These are phyloP conservation scores for Russula sp. DNA, from an alignment of 768 basidiomycete genomes.

Conservation along the genomic window DNA sequence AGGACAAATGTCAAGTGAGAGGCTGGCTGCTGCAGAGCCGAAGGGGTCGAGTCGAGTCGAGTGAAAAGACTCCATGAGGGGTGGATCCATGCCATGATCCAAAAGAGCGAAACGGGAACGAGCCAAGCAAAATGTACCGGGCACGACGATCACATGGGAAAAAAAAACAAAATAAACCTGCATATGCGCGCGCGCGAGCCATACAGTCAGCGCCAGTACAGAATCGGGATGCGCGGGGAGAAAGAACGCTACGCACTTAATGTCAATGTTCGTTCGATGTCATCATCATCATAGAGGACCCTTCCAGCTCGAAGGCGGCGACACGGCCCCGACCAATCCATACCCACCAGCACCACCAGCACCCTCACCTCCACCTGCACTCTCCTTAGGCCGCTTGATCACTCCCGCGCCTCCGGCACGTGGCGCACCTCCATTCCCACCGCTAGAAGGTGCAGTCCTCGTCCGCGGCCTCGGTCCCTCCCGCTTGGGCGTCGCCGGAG, in stretches of 20 bases:
- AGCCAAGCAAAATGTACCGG: too few relatives aligned
- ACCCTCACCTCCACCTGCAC: neutral
- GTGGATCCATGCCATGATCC: too few relatives aligned
- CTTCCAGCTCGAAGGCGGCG: slow-evolving; percentile 33
- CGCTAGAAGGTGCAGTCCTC: slow-evolving; percentile 28
- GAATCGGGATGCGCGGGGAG: too few relatives aligned
- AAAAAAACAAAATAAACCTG: too few relatives aligned
- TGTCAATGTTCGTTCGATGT: too few relatives aligned
- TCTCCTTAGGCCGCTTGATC: neutral
- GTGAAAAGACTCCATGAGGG: too few relatives aligned
- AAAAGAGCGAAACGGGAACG: too few relatives aligned
- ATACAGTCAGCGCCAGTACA: neutral
- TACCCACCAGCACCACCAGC: neutral
- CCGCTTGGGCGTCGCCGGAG: slow-evolving; percentile 9
- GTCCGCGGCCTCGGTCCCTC: slow-evolving; percentile 25
- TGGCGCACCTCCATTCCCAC: neutral
- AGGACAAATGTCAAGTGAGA: too few relatives aligned
- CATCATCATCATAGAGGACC: slow-evolving; percentile 4
- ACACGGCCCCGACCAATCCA: slow-evolving; percentile 20
- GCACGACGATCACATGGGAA: too few relatives aligned
- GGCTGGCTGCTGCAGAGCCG: too few relatives aligned
- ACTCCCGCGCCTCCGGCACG: neutral
- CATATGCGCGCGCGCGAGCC: too few relatives aligned
- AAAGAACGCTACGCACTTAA: neutral
- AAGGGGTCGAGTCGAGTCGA: too few relatives aligned